Evolutionary conservation across 2,329 filamentous ascomycete species (phyloP), one percentile per base, ranked within the genome.

Genomic region (Lecanicillium sp.): DNA sequence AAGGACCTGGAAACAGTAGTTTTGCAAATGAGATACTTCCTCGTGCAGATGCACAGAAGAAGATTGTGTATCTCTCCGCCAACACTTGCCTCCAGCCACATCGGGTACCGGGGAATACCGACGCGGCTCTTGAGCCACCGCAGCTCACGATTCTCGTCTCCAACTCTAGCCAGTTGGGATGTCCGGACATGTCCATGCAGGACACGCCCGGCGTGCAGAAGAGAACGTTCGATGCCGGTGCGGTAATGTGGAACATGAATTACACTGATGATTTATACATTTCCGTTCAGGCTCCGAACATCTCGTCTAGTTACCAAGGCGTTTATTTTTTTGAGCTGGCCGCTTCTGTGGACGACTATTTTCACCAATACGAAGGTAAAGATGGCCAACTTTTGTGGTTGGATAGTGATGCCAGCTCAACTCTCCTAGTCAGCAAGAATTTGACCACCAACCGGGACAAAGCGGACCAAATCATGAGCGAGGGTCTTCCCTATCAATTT

Each of bases 31-130:
- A 55, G 32, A 44, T 23, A 32, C 49, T 11, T 30, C 39, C 2
- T 54, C 58, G 5, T 27, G 39, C 6, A 47, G 50, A 40, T 44
- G 55, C n/a, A 53, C 59, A 44, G 53, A 66, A 66, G 35, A 78
- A 68, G 2, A 71, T 97, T 3, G n/a, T 48, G 8, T 96, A 86
- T 64, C 75, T 98, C 46, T 90, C 90, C 2, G 81, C 90, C 36
- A 97, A 90, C 55, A 90, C 87, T 1, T 98, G 93, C 65, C 66
- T 79, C 21, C 89, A 94, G 58, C 93, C 91, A 11, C 62, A 67
- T 17, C 71, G 74, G 4, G 43, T 54, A 33, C 30, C 51, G 8
- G 54, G 54, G 36, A 50, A 53, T 24, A 42, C 50, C 23, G 21
- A 44, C 17, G 24, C 24, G 2, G 37, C 45, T 41, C 41, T 24